Conservation (phyloP, 225 moss, liverwort and hornwort genomes). For the Takakia lepidozioides region DNA sequence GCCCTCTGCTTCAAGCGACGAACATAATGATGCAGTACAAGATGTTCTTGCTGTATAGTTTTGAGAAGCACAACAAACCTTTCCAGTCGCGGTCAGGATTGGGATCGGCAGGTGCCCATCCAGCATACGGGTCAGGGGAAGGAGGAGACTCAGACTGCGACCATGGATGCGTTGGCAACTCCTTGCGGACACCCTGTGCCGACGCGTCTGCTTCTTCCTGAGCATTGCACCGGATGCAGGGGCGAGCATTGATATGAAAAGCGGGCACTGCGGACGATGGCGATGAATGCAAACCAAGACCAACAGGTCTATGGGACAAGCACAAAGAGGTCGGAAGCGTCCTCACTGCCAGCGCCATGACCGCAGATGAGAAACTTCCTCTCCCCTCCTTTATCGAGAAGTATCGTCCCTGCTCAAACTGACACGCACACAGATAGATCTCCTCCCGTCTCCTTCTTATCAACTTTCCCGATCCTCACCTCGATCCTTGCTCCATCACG, state of each 20-base stretch:
- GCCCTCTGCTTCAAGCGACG: not conserved
- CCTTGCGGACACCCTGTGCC: slow-evolving; percentile 8
- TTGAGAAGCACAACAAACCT: slow-evolving; percentile 9
- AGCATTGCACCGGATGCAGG: slow-evolving; percentile 17
- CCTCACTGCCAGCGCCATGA: slow-evolving; percentile 5
- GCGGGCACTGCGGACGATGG: slow-evolving; percentile 1
- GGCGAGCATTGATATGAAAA: not conserved
- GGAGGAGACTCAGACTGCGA: slow-evolving; percentile 6
- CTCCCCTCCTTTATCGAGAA: no score
- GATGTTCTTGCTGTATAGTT: not conserved
- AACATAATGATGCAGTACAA: not conserved
- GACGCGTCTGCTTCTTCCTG: slow-evolving; percentile 12
- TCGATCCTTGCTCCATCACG: no score
- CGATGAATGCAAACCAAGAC: slow-evolving; percentile 1
- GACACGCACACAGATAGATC: no score
- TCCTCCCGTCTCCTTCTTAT: no score
- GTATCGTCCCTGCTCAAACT: no score
- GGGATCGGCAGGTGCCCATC: slow-evolving; percentile 33
- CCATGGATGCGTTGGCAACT: slow-evolving; percentile 6
- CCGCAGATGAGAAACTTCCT: no score
- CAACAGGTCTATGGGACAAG: slow-evolving; percentile 5
- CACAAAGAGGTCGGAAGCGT: slow-evolving; percentile 5
- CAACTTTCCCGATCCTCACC: no score
- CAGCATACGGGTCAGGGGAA: slow-evolving; percentile 22
- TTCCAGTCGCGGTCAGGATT: slow-evolving; percentile 13